Evolutionary conservation across 805 yeast genomes (phyloP), one percentile per base, ranked within the genome.

Genomic region (Sugiyamaella lignohabitans): DNA sequence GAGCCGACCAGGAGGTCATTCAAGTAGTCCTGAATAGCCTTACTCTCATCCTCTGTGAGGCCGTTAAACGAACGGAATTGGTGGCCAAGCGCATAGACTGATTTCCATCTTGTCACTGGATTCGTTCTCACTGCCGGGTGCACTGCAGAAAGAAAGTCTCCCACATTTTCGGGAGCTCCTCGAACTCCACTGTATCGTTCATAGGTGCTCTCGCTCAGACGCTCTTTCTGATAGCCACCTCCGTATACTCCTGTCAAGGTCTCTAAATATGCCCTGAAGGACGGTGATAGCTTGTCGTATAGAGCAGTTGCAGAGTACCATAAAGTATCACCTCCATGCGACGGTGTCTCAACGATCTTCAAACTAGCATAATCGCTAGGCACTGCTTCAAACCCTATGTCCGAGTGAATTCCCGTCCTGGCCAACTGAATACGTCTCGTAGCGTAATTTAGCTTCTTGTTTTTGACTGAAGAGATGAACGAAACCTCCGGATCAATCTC

Each of bases 361-460:
- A 84, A 78, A 49, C 80, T 74, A 0, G 91, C 82, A 47, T 75
- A 69, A 6, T 83, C 82, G 3, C 89, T 83, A 5, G 88, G 83
- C 61, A 80, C 85, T 45, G 71, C 71, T 62, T 84, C 89, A 61
- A 80, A 84, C n/a, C 86, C 74, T 24, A 81, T 82, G 61, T 84
- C 93, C 5, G 84, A 73, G 63, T 84, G 91, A 84, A 84, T 84
- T 4, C 46, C 46, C 20, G 35, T 37, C 10, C 35, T n/a, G 17
- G 38, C 40, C 40, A 18, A 22, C 17, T 34, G 24, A 2, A 38
- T 32, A n/a, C n/a, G 29, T n/a, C 40, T 8, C 19, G 36, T 2
- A 24, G 18, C 42, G 27, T 32, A 42, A 48, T 51, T 56, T 19
- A 57, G 53, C 40, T 48, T 42, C 47, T 40, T 46, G 36, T 52